A percentile compares a stretch with the other conserved stretches of the same genome.
These are phyloP conservation scores for Cercospora zeina DNA, from an alignment of 2,329 filamentous ascomycete species.

Conservation along the genomic window DNA sequence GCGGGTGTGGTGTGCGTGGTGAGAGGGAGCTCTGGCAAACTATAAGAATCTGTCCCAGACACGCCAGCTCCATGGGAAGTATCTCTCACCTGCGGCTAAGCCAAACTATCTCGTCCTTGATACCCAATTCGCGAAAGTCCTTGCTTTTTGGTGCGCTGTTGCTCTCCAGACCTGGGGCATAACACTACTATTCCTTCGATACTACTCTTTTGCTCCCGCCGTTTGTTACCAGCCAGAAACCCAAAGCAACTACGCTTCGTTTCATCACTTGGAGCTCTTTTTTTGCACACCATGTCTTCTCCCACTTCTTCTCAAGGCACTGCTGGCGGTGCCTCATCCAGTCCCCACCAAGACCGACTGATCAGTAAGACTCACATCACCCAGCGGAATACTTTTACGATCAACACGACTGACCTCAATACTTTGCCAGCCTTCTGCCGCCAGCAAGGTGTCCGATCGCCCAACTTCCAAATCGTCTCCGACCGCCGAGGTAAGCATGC, in stretches of 20 bases:
- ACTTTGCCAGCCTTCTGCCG: constrained; percentile 36
- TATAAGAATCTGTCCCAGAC: constrained; percentile 29
- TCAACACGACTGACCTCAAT: not conserved
- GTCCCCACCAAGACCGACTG: constrained; percentile 40
- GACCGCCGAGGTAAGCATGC: constrained; percentile 66
- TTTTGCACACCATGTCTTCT: constrained; percentile 27
- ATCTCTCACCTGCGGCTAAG: constrained; percentile 36
- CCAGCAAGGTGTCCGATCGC: constrained; percentile 29
- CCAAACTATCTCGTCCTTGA: constrained; percentile 32
- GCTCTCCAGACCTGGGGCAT: constrained; percentile 19
- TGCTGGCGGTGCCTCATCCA: constrained; percentile 21
- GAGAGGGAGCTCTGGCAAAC: constrained; percentile 11
- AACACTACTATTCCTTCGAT: constrained; percentile 27
- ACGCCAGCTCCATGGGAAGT: constrained; percentile 27
- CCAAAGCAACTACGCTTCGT: constrained; percentile 3
- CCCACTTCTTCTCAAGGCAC: constrained; percentile 26
- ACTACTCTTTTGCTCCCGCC: constrained; percentile 16
- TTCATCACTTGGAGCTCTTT: not conserved
- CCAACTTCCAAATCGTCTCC: constrained; percentile 66
- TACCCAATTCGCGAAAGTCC: constrained; percentile 33
- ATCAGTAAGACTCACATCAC: constrained; percentile 34
- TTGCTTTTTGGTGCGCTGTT: constrained; percentile 33
- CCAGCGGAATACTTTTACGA: not conserved
- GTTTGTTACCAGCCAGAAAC: constrained; percentile 21
- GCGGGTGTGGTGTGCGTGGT: constrained; percentile 5